Evolutionary conservation across 2,329 filamentous ascomycete species (phyloP).

Genomic region (Boeremia exigua): DNA sequence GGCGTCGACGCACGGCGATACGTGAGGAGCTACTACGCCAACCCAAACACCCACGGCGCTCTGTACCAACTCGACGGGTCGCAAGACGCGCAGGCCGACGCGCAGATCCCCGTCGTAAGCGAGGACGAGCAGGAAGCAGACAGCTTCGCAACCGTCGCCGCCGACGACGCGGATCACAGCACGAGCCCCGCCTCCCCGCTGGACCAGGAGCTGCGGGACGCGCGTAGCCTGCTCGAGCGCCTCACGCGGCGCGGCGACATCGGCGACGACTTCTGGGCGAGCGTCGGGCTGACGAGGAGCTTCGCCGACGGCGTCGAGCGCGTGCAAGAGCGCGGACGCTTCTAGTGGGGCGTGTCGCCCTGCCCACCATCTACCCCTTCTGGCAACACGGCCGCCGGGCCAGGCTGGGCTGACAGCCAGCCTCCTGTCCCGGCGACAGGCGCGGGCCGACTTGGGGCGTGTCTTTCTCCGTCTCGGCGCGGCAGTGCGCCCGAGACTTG

Average conservation of each 20-base stretch:
- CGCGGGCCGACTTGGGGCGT: slow-evolving; percentile 8
- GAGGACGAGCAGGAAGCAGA: slow-evolving; percentile 1
- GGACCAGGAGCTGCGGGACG: slow-evolving; percentile 61
- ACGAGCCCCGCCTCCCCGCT: slow-evolving; percentile 20
- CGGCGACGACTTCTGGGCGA: slow-evolving; percentile 79
- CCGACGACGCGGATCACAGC: slow-evolving; percentile 27
- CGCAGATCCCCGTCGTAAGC: not conserved
- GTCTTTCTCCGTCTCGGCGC: not conserved
- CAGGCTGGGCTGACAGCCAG: not conserved
- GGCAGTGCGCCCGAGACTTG: not conserved
- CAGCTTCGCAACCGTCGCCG: slow-evolving; percentile 20
- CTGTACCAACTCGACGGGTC: not conserved
- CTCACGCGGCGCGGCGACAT: slow-evolving; percentile 76
- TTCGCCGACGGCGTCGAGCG: slow-evolving; percentile 45
- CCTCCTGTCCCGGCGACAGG: not conserved
- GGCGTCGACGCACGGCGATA: slow-evolving; percentile 37
- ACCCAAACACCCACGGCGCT: not conserved
- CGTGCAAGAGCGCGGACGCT: slow-evolving; percentile 40
- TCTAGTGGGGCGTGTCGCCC: slow-evolving; percentile 21
- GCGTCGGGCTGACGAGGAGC: slow-evolving; percentile 49
- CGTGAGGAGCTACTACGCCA: slow-evolving; percentile 37
- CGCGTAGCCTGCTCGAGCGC: slow-evolving; percentile 74
- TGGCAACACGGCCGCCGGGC: not conserved
- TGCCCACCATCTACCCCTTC: not conserved
- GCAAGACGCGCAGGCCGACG: slow-evolving; percentile 19